A percentile compares a stretch with the other conserved stretches of the same genome.
These are phyloP conservation scores for Helenozyma rhizophorensis DNA, from an alignment of 805 yeast species.

Conservation along the genomic window DNA sequence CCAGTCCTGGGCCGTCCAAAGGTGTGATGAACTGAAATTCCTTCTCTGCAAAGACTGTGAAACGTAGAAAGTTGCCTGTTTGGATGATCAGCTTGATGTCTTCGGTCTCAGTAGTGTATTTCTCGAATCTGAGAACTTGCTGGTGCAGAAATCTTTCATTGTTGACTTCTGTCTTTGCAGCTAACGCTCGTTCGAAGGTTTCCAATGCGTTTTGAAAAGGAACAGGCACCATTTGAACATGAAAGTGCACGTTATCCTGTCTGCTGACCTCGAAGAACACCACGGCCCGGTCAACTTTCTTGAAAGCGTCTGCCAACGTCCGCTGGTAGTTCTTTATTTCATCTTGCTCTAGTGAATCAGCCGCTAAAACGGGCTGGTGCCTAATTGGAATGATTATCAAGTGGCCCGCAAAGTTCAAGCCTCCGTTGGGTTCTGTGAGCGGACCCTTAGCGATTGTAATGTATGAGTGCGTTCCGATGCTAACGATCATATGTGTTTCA, in stretches of 20 bases:
- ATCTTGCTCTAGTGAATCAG: constrained; percentile 5
- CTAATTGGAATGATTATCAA: constrained; percentile 75
- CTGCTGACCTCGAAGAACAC: constrained; percentile 71
- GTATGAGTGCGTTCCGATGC: constrained; percentile 65
- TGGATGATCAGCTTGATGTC: constrained; percentile 7
- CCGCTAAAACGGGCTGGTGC: constrained; percentile 47
- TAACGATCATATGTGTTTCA: constrained; percentile 74
- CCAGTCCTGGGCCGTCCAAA: constrained; percentile 25
- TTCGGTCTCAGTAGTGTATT: constrained; percentile 23
- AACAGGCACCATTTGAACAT: constrained; percentile 73
- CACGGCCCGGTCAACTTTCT: constrained; percentile 37
- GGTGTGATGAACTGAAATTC: constrained; percentile 2
- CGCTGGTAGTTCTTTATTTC: constrained; percentile 48
- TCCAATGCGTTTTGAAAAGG: constrained; percentile 26
- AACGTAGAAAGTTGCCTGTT: constrained; percentile 9
- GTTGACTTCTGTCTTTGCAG: constrained; percentile 39
- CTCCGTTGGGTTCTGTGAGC: constrained; percentile 47
- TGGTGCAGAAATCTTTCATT: constrained; percentile 45
- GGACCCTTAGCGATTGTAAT: constrained; percentile 87
- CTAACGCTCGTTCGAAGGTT: constrained; percentile 41
- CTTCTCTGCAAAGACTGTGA: constrained; percentile 12
- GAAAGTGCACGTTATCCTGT: constrained; percentile 63
- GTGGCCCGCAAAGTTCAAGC: constrained; percentile 68
- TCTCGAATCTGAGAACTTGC: constrained; percentile 40
- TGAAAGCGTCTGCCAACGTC: constrained; percentile 48